A percentile compares a stretch with the other conserved stretches of the same genome.
These are phyloP conservation scores for Ustilago trichophora DNA, from an alignment of 1,284 basidiomycete genomes.

Conservation along the genomic window DNA sequence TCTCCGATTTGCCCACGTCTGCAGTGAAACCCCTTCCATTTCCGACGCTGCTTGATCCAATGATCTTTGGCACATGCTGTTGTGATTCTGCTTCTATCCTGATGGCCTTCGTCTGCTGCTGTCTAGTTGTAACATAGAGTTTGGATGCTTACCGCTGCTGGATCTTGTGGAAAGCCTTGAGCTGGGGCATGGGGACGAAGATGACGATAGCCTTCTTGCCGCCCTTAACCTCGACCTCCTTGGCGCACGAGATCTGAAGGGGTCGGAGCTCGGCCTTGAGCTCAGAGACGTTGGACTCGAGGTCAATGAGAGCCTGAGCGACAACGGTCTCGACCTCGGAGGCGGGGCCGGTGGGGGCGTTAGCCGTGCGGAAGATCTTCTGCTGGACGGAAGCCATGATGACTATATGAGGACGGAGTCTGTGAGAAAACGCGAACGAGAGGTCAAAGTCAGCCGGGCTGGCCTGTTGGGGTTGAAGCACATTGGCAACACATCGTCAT, in stretches of 20 bases:
- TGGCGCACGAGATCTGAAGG: constrained; percentile 96
- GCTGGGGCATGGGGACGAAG: constrained; percentile 96
- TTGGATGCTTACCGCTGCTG: constrained; percentile 84
- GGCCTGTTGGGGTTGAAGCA: background rate
- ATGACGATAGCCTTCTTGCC: constrained; percentile 97
- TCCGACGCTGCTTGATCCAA: too few relatives aligned
- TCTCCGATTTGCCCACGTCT: too few relatives aligned
- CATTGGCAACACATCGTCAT: constrained; percentile 11
- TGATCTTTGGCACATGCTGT: too few relatives aligned
- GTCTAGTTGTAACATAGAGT: too few relatives aligned
- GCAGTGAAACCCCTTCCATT: too few relatives aligned
- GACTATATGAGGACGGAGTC: constrained; percentile 43
- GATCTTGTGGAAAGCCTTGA: constrained; percentile 99
- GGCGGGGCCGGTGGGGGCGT: constrained; percentile 84
- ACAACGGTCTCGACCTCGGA: constrained; percentile 92
- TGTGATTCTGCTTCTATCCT: background rate
- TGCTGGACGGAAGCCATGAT: constrained; percentile 63
- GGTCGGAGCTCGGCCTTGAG: constrained; percentile 93
- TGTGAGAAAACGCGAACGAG: constrained; percentile 1
- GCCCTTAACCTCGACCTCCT: constrained; percentile 98
- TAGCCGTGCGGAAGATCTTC: constrained; percentile 96
- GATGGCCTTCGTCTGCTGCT: constrained; percentile 14
- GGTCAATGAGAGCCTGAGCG: constrained; percentile 95
- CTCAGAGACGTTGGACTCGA: constrained; percentile 97
- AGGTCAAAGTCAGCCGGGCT: constrained; percentile 16